phyloP scores from a whole-genome alignment of 768 basidiomycete species.

The Guyanaporus albipodus region DNA sequence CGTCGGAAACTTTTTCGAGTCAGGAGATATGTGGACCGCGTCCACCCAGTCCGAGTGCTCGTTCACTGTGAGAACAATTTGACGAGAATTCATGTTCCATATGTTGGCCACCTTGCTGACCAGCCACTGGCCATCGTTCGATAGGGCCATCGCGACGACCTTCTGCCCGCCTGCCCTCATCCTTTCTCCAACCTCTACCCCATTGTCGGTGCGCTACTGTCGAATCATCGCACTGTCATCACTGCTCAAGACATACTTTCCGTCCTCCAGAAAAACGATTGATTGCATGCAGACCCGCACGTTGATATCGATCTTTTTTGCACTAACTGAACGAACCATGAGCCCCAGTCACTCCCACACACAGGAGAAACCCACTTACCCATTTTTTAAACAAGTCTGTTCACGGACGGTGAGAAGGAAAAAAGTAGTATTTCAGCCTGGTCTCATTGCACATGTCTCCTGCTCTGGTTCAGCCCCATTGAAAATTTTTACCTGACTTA shows the following conservation, averaged over 20 bases:
- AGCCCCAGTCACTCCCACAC: background rate
- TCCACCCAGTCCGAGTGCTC: constrained; percentile 1
- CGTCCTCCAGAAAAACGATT: background rate
- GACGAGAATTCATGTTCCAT: background rate
- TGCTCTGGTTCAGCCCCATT: too few relatives aligned
- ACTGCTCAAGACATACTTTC: background rate
- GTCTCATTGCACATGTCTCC: too few relatives aligned
- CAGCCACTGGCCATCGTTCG: background rate
- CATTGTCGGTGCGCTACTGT: background rate
- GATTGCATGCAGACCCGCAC: background rate
- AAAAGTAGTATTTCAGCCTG: too few relatives aligned
- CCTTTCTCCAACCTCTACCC: background rate
- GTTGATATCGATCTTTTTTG: background rate
- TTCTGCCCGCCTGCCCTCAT: background rate
- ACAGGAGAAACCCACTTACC: background rate
- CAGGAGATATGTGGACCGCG: background rate
- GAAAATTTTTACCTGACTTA: too few relatives aligned
- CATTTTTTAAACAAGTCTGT: too few relatives aligned
- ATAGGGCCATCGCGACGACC: background rate
- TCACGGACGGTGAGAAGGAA: too few relatives aligned
- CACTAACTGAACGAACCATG: background rate
- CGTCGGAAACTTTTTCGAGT: constrained; percentile 5
- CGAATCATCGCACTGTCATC: background rate
- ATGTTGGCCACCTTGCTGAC: background rate
- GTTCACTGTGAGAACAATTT: background rate